Base-by-base conservation (phyloP, 768 basidiomycete genomes). In the Pulveroboletus sp. region DNA sequence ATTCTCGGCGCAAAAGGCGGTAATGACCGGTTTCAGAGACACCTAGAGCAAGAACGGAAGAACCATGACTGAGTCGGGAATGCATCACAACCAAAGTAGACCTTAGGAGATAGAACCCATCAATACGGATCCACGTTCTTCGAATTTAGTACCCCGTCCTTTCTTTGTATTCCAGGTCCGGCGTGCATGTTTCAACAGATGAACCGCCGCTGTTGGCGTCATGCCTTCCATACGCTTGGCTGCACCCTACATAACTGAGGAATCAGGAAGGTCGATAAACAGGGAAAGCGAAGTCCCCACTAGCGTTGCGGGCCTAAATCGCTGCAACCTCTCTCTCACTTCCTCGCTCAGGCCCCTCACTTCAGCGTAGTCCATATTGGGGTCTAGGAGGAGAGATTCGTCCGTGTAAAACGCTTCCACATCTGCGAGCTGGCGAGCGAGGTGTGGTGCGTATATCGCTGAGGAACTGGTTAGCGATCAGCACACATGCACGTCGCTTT, bases 141-240 rank as follows among this genome's bases (percentile, higher is more conserved):
- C 33, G 27, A 29, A 29, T 9, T 29, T 9, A 29, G 27, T 29
- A 7, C 12, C 27, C 20, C 17, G 19, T 19, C 13, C 36, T 37
- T 37, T 19, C 36, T 14, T 37, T n/a, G 20, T 12, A 40, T 47
- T 29, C 65, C 65, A 67, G 17, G 63, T 70, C 47, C 72, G 66
- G 45, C 65, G 72, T 41, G 87, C 82, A 61, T 89, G 76, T 57
- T 77, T 79, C 53, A 94, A 70, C 21, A 94, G 63, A 34, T 74
- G 73, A 12, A 91, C 74, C n/a, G 87, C 70, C 1, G 82, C 80
- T 0, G 84, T 77, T 2, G 92, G 92, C 4, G 93, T 95, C 80
- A 94, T 90, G 8, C 93, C 93, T 62, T 94, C 92, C 82, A 94
- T 92, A 23, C 92, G 74, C 65, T 92, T 93, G 14, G 88, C 93